phyloP scores from a whole-genome alignment of 2,329 filamentous ascomycete genomes.

The Pseudogymnoascus sp. region DNA sequence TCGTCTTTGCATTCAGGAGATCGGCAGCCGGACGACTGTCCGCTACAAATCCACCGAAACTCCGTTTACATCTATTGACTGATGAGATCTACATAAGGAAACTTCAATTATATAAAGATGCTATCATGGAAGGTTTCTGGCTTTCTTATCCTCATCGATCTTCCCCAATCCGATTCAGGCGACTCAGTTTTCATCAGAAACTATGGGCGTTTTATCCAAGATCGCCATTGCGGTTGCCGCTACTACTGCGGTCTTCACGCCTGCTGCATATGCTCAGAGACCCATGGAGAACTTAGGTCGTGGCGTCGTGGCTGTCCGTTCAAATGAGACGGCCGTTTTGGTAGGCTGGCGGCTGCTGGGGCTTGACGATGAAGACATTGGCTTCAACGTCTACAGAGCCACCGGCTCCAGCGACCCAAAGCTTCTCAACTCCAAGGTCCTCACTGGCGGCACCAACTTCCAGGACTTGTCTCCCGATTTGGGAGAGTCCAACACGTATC shows the following conservation, averaged over 20 bases:
- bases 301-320: not conserved
- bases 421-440: not conserved
- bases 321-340: not conserved
- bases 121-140: not conserved
- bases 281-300: not conserved
- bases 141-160: not conserved
- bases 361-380: not conserved
- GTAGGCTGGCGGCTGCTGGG: not conserved
- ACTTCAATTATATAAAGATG: not conserved
- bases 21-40: not conserved
- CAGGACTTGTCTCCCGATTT: not conserved
- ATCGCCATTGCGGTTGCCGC: not conserved
- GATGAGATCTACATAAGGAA: not conserved
- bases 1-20: not conserved
- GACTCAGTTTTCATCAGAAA: not conserved
- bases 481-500: not conserved
- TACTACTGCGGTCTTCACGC: not conserved
- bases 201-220: not conserved
- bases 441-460: not conserved
- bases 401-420: not conserved
- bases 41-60: not conserved
- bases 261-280: not conserved
- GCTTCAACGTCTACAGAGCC: conserved; percentile 3
- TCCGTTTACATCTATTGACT: not conserved
- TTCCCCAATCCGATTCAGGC: not conserved